Evolutionary conservation across 2,329 filamentous ascomycete species (phyloP), one percentile per base, ranked within the genome.

Genomic region (Cladophialophora bantiana): DNA sequence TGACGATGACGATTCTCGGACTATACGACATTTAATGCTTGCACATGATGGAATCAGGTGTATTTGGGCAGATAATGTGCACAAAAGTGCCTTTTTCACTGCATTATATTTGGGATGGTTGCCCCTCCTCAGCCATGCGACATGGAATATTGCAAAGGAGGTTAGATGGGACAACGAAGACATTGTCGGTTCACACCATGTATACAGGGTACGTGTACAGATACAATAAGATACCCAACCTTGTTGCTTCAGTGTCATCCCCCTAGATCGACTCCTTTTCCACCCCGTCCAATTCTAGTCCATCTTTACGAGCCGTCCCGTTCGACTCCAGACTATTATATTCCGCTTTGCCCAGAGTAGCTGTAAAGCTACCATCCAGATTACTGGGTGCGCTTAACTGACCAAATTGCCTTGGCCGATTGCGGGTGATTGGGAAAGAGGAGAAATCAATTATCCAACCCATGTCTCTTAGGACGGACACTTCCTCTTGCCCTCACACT

Each of bases 181-280:
- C 45, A 50, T 50, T 50, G 45, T n/a, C 18, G 45, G 45, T 50
- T 50, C 45, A 50, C 45, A 50, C 45, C 45, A 50, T 26, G 36
- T 9, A 40, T 26, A 2, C n/a, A n/a, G n/a, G n/a, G n/a, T n/a
- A n/a, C 3, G 5, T 20, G 58, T n/a, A 45, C 32, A 66, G 45
- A 53, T 26, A 50, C 32, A 48, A 15, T 62, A 54, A 53, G 34
- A 36, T 15, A 62, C 61, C 32, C n/a, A 34, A 32, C 52, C 64
- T 2, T 18, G 9, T 7, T 50, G 7, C 45, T 26, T 50, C 45
- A 26, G 45, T 7, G 18, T 50, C 7, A 50, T 50, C 12, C 18
- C 40, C 62, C n/a, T 9, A 15, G 7, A 26, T 31, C 15, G 20
- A 35, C 7, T 50, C 1, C 18, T 50, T 26, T 50, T 26, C n/a